A percentile compares a stretch with the other conserved stretches of the same genome.
These are phyloP conservation scores for Collybia sordida DNA, from an alignment of 768 basidiomycete genomes.

Conservation along the genomic window DNA sequence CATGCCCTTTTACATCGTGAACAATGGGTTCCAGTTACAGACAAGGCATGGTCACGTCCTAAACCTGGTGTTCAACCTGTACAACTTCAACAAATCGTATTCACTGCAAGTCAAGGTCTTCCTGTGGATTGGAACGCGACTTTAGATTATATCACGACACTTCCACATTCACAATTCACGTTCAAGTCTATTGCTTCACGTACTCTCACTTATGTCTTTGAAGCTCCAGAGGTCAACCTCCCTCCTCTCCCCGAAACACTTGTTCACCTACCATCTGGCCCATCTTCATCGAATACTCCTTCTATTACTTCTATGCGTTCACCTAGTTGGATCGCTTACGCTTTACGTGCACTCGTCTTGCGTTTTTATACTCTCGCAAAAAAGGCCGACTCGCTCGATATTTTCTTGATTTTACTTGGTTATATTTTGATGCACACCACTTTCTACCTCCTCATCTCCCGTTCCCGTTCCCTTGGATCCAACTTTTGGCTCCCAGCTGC, in stretches of 20 bases:
- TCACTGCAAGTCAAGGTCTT: constrained; percentile 46
- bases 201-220: constrained; percentile 46
- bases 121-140: not conserved
- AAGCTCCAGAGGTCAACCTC: constrained; percentile 47
- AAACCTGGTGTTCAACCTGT: constrained; percentile 36
- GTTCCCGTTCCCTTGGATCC: constrained; percentile 81
- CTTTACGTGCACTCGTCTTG: constrained; percentile 41
- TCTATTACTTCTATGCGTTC: constrained; percentile 71
- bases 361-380: constrained; percentile 28
- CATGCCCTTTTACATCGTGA: constrained; percentile 52
- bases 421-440: constrained; percentile 96
- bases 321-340: constrained; percentile 89
- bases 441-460: constrained; percentile 87
- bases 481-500: constrained; percentile 60
- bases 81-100: constrained; percentile 75
- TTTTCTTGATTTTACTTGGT: constrained; percentile 89
- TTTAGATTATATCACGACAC: constrained; percentile 30
- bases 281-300: constrained; percentile 7
- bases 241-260: constrained; percentile 50
- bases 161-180: constrained; percentile 27
- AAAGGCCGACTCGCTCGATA: constrained; percentile 96
- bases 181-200: constrained; percentile 17
- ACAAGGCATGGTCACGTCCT: constrained; percentile 47
- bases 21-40: constrained; percentile 64
- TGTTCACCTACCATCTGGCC: constrained; percentile 14